Conservation (phyloP, 305 asterid genomes). For the Ilex paraguariensis region DNA sequence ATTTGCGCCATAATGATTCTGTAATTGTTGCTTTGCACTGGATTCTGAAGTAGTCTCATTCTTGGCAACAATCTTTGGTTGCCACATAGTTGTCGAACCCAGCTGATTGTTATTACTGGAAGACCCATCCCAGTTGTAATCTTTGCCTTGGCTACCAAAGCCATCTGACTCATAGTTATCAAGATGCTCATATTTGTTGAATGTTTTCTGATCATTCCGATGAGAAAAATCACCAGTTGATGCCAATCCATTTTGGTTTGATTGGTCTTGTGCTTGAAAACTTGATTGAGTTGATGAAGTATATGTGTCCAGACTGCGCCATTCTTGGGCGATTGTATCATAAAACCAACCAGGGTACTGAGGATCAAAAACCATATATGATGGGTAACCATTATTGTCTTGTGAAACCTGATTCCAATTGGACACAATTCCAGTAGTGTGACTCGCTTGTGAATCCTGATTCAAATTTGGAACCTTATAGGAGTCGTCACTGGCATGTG, state of each 20-base stretch:
- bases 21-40: slow-evolving; percentile 33
- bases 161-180: slow-evolving; percentile 37
- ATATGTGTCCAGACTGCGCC: slow-evolving; percentile 67
- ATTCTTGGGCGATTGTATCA: slow-evolving; percentile 67
- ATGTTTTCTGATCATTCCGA: slow-evolving; percentile 26
- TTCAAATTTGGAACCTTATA: slow-evolving; percentile 33
- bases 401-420: slow-evolving; percentile 58
- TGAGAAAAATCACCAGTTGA: slow-evolving; percentile 32
- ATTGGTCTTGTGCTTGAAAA: slow-evolving; percentile 41
- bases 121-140: slow-evolving; percentile 48
- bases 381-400: slow-evolving; percentile 63
- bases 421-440: slow-evolving; percentile 29
- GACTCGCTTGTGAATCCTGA: slow-evolving; percentile 43
- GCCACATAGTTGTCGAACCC: slow-evolving; percentile 41
- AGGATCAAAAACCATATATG: slow-evolving; percentile 88
- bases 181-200: slow-evolving; percentile 27
- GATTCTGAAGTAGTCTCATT: slow-evolving; percentile 32
- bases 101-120: slow-evolving; percentile 37
- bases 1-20: slow-evolving; percentile 36
- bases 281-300: slow-evolving; percentile 39
- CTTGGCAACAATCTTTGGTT: slow-evolving; percentile 32
- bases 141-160: slow-evolving; percentile 36
- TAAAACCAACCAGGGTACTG: slow-evolving; percentile 94
- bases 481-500: slow-evolving; percentile 26
- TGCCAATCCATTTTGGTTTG: slow-evolving; percentile 39